Evolutionary conservation across 2,329 filamentous ascomycete genomes (phyloP).

Genomic region (Dactylellina drechsleri): DNA sequence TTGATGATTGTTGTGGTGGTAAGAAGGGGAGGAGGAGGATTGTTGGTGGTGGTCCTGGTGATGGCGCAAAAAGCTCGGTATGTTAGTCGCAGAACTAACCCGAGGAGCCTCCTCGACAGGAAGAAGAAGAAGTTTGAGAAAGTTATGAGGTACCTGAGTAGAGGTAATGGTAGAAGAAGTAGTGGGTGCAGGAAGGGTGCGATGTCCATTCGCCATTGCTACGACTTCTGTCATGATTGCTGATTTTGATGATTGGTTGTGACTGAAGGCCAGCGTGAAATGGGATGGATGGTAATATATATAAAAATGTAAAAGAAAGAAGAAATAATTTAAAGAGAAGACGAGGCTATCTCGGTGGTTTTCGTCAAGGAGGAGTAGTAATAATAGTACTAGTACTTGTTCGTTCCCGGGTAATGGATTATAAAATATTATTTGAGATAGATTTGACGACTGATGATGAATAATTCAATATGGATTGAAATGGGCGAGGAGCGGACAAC

Average conservation of each 20-base stretch:
- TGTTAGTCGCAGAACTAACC: constrained; percentile 55
- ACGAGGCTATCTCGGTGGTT: constrained; percentile 2
- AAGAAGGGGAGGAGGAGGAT: neutral
- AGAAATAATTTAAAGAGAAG: constrained; percentile 1
- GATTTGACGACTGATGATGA: constrained; percentile 4
- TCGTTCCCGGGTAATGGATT: neutral
- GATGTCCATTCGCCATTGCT: constrained; percentile 52
- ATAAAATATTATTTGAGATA: constrained; percentile 3
- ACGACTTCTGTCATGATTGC: constrained; percentile 53
- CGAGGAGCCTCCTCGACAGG: constrained; percentile 54
- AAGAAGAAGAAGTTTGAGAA: constrained; percentile 56
- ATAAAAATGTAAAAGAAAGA: constrained; percentile 11
- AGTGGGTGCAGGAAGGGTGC: constrained; percentile 47
- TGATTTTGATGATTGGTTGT: neutral
- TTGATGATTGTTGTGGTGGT: constrained; percentile 20
- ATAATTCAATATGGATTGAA: constrained; percentile 35
- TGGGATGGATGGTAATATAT: constrained; percentile 1
- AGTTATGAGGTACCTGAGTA: constrained; percentile 55
- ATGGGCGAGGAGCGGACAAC: neutral
- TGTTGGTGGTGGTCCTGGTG: constrained; percentile 43
- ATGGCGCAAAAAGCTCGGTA: constrained; percentile 51
- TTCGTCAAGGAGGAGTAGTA: neutral
- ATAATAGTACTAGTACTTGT: constrained; percentile 2
- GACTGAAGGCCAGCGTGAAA: constrained; percentile 32
- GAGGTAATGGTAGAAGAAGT: constrained; percentile 49